Base-by-base conservation (phyloP, 768 basidiomycete genomes). In the Fistulinella prunicolor region DNA sequence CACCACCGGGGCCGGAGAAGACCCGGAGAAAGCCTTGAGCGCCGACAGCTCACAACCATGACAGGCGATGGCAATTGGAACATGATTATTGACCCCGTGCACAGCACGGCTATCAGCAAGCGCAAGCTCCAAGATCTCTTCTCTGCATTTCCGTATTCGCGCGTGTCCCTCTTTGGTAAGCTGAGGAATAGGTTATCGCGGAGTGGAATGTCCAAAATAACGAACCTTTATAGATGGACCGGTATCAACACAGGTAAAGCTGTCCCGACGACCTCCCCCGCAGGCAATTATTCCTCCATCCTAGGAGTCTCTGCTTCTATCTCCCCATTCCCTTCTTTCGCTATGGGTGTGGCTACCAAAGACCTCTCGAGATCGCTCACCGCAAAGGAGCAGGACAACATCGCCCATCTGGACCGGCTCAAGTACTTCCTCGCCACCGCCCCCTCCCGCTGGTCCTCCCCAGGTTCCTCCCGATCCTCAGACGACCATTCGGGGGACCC, bases 351-450 rank as follows among this genome's bases (percentile, higher is more conserved):
- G 14, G 48, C 61, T 21, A 53, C 53, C 17, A 66, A 61, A 39
- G 57, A 60, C 43, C 53, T 67, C 44, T 56, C 65, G 2, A 44
- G 85, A n/a, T 75, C 83, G 0, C 75, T 90, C 40, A 80, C 76
- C 6, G 61, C 76, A 1, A 70, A 77, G 42, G 88, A 91, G 64
- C 80, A 83, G 47, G 85, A 87, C 19, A 75, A 80, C 21, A 72
- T 92, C 35, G 79, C 79, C n/a, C 77, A 86, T 54, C 78, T 94
- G 19, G 89, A 94, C 57, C 69, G 82, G 19, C 86, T 94, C 67
- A 93, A 93, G 70, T 86, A 84, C 70, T 94, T 94, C 70, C 81
- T 94, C 38, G 86, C 88, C 14, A 90, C 89, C 10, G 91, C 86
- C 8, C 93, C 85, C 3, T 84, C 79, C 23, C 78, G 80, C 40